Conservation (phyloP, 192 early-diverging fungal genomes). For the Backusella mclennaniae region DNA sequence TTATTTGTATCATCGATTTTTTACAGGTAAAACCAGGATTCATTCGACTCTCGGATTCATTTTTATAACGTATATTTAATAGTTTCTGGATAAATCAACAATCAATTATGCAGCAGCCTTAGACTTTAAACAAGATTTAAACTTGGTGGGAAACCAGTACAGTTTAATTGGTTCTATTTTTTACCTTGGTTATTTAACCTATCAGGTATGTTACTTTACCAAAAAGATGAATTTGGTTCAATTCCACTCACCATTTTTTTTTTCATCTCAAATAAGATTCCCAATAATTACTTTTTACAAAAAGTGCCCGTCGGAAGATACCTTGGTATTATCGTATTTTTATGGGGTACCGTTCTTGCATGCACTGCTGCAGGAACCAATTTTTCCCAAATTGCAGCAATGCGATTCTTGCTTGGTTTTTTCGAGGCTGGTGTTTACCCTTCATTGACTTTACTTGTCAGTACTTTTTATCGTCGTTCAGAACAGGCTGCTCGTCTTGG, state of each 20-base stretch:
- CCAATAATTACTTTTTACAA: constrained; percentile 26
- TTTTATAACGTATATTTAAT: neutral
- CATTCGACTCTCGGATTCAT: neutral
- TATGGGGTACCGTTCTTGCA: constrained; percentile 30
- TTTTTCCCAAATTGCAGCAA: constrained; percentile 14
- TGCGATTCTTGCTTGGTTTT: constrained; percentile 31
- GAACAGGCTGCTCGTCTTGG: constrained; percentile 20
- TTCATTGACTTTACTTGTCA: constrained; percentile 11
- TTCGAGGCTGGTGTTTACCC: constrained; percentile 30
- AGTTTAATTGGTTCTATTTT: constrained; percentile 31
- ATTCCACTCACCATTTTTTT: neutral
- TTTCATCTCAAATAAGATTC: constrained; percentile 10
- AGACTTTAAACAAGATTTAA: constrained; percentile 15
- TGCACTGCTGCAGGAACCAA: constrained; percentile 7
- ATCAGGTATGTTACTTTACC: constrained; percentile 11
- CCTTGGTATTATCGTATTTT: constrained; percentile 11
- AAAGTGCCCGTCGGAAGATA: constrained; percentile 17
- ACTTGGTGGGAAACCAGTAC: constrained; percentile 23
- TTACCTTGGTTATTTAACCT: constrained; percentile 32
- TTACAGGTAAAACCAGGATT: constrained; percentile 18
- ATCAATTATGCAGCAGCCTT: constrained; percentile 25
- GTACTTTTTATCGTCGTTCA: constrained; percentile 23
- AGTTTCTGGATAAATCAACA: constrained; percentile 33
- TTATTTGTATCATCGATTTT: constrained; percentile 28
- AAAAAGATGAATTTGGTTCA: neutral